Percentiles rank a stretch among this genome's conserved stretches.
These are phyloP conservation scores for Cercospora sp. DNA, from an alignment of 2,329 filamentous ascomycete genomes.

Conservation along the genomic window DNA sequence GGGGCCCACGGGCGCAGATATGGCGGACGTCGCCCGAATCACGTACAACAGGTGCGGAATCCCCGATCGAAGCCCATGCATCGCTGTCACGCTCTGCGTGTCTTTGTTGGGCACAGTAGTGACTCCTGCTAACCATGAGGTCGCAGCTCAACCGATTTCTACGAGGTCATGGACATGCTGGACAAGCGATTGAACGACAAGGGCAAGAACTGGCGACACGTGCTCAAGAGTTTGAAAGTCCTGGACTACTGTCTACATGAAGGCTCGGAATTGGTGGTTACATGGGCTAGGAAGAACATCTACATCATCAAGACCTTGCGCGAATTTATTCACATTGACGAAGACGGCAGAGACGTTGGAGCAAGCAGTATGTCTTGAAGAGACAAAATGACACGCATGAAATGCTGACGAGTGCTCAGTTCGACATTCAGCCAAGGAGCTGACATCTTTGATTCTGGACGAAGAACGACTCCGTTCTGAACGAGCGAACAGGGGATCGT, in stretches of 20 bases:
- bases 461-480: constrained; percentile 90
- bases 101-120: neutral
- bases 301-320: constrained; percentile 98
- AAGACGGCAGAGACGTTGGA: constrained; percentile 91
- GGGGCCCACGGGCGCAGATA: constrained; percentile 96
- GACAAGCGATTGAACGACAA: constrained; percentile 99
- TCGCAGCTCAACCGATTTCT: constrained; percentile 87
- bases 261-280: constrained; percentile 92
- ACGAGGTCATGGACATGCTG: constrained; percentile 99
- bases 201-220: constrained; percentile 99
- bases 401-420: constrained; percentile 60
- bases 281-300: constrained; percentile 96
- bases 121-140: neutral
- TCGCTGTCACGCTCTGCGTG: neutral
- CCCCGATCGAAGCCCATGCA: neutral
- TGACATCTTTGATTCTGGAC: constrained; percentile 87
- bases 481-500: constrained; percentile 85
- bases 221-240: constrained; percentile 95
- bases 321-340: constrained; percentile 95
- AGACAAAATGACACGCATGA: neutral
- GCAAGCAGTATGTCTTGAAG: constrained; percentile 75
- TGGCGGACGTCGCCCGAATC: constrained; percentile 97
- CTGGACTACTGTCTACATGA: constrained; percentile 97
- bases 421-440: constrained; percentile 90
- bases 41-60: constrained; percentile 90